Evolutionary conservation across 2,329 filamentous ascomycete species (phyloP).

Genomic region (Nemania serpens): DNA sequence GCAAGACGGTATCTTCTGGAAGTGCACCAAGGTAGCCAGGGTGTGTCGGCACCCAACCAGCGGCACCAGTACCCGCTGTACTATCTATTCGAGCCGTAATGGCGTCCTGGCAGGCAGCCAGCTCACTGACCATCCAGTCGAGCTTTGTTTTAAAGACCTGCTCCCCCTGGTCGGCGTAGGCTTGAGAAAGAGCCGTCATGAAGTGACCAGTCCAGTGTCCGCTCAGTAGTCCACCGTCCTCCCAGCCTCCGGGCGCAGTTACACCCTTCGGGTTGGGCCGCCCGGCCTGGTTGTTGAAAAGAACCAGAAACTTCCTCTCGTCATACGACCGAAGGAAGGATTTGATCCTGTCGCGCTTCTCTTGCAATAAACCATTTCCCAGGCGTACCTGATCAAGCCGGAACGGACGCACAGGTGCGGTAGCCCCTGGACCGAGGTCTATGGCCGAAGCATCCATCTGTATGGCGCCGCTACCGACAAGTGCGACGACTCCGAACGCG

Average conservation of each 20-base stretch:
- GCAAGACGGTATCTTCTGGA: slow-evolving; percentile 41
- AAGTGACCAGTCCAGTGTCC: slow-evolving; percentile 44
- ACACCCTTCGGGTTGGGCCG: slow-evolving; percentile 37
- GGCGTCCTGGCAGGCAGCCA: slow-evolving; percentile 40
- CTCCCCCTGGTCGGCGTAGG: slow-evolving; percentile 41
- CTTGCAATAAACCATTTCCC: slow-evolving; percentile 39
- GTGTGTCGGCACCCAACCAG: slow-evolving; percentile 39
- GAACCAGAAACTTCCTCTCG: slow-evolving; percentile 38
- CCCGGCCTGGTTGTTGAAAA: slow-evolving; percentile 43
- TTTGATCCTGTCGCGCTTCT: slow-evolving; percentile 43
- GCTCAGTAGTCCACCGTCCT: slow-evolving; percentile 43
- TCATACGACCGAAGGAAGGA: slow-evolving; percentile 38
- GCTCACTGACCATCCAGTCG: slow-evolving; percentile 42
- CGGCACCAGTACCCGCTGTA: slow-evolving; percentile 17
- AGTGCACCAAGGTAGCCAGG: slow-evolving; percentile 42
- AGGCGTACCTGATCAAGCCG: slow-evolving; percentile 42
- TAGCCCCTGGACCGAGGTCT: slow-evolving; percentile 38
- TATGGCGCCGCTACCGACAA: slow-evolving; percentile 20
- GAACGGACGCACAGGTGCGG: slow-evolving; percentile 42
- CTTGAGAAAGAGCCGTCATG: slow-evolving; percentile 42
- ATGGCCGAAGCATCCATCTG: slow-evolving; percentile 8
- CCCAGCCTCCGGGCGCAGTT: slow-evolving; percentile 40
- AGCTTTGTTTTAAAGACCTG: slow-evolving; percentile 40
- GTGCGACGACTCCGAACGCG: slow-evolving; percentile 18
- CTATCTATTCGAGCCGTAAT: slow-evolving; percentile 38